A percentile compares a stretch with the other conserved stretches of the same genome.
Conservation (phyloP, 1,284 basidiomycete genomes). For the Apiotrichum porosum region DNA sequence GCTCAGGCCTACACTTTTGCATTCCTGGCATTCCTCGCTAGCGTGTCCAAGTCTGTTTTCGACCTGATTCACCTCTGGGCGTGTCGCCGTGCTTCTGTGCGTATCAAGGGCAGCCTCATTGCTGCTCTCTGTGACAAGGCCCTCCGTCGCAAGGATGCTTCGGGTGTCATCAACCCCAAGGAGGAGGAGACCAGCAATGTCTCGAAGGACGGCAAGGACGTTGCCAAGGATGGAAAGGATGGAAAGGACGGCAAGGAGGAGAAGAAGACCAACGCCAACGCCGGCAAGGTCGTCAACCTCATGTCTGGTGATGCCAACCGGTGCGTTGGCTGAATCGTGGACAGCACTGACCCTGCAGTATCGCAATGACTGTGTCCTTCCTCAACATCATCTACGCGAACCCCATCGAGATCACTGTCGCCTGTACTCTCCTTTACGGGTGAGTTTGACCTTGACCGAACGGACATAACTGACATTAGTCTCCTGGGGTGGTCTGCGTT, state of each 20-base stretch:
- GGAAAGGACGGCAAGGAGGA: slow-evolving; percentile 42
- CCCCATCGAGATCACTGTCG: slow-evolving; percentile 76
- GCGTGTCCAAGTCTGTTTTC: slow-evolving; percentile 59
- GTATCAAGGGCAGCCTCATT: slow-evolving; percentile 69
- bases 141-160: slow-evolving; percentile 74
- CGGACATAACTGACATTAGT: slow-evolving; percentile 23
- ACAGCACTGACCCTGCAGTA: slow-evolving; percentile 6
- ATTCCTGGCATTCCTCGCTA: slow-evolving; percentile 59
- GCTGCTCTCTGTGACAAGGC: slow-evolving; percentile 81
- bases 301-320: slow-evolving; percentile 47
- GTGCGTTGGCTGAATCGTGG: neutral
- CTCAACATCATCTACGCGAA: slow-evolving; percentile 57
- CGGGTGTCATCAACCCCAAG: slow-evolving; percentile 62
- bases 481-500: slow-evolving; percentile 76
- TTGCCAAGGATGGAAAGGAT: slow-evolving; percentile 28
- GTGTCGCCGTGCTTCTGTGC: slow-evolving; percentile 63
- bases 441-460: too few species aligned
- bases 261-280: slow-evolving; percentile 39
- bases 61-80: slow-evolving; percentile 77
- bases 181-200: slow-evolving; percentile 33
- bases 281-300: slow-evolving; percentile 52
- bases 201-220: neutral
- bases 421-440: slow-evolving; percentile 71
- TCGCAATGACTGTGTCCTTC: slow-evolving; percentile 35
- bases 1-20: slow-evolving; percentile 64